phyloP scores from a whole-genome alignment of 2,329 filamentous ascomycete genomes.

The Coleophoma crateriformis region DNA sequence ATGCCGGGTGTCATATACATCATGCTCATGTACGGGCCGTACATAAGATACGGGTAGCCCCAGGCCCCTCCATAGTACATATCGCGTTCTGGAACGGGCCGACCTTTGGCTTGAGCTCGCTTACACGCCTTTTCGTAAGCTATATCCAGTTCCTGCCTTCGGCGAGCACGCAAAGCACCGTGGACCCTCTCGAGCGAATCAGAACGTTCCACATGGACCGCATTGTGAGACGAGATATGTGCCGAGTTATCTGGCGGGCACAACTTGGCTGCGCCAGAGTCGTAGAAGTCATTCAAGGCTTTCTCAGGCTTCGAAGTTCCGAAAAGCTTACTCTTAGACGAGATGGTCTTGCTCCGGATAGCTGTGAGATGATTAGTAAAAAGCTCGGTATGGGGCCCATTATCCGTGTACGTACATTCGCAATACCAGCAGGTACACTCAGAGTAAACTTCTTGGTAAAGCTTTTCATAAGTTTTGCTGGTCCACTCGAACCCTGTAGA shows the following conservation, averaged over 20 bases:
- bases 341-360: slow-evolving; percentile 51
- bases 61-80: slow-evolving; percentile 37
- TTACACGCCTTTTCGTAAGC: slow-evolving; percentile 50
- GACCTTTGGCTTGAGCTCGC: slow-evolving; percentile 44
- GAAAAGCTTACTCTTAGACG: slow-evolving; percentile 37
- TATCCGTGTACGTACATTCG: slow-evolving; percentile 40
- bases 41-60: slow-evolving; percentile 46
- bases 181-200: slow-evolving; percentile 17
- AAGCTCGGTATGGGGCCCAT: neutral
- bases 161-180: slow-evolving; percentile 19
- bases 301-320: slow-evolving; percentile 40
- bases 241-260: slow-evolving; percentile 53
- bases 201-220: slow-evolving; percentile 38
- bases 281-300: slow-evolving; percentile 39
- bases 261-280: slow-evolving; percentile 40
- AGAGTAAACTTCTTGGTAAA: slow-evolving; percentile 62
- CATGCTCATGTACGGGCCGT: slow-evolving; percentile 40
- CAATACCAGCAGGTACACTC: slow-evolving; percentile 85
- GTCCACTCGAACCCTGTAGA: slow-evolving; percentile 68
- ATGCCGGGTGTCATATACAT: slow-evolving; percentile 34
- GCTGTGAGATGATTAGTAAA: slow-evolving; percentile 21
- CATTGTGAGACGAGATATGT: slow-evolving; percentile 71
- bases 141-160: slow-evolving; percentile 39
- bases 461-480: slow-evolving; percentile 60
- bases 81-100: slow-evolving; percentile 39